These are phyloP conservation scores for Aspergillus ochraceoroseus DNA, from an alignment of 2,329 filamentous ascomycete genomes.

Conservation along the genomic window DNA sequence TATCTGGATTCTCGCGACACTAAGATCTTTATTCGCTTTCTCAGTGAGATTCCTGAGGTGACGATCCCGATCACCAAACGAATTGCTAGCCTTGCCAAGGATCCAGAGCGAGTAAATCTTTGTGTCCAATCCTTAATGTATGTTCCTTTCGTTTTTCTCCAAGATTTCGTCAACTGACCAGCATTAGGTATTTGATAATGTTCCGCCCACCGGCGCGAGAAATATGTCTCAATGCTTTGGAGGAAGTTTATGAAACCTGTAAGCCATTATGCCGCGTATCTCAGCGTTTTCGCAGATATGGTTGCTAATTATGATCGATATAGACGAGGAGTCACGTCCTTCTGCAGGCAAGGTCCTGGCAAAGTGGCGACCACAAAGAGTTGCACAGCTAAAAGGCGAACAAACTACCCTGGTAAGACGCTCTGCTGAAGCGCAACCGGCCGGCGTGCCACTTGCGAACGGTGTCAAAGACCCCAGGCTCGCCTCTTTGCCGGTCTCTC, in stretches of 20 bases:
- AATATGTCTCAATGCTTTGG: slow-evolving; percentile 54
- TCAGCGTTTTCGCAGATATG: too few species aligned
- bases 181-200: slow-evolving; percentile 50
- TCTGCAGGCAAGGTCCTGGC: slow-evolving; percentile 51
- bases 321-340: slow-evolving; percentile 46
- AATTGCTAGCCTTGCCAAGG: slow-evolving; percentile 60
- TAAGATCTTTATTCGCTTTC: slow-evolving; percentile 80
- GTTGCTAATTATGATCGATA: slow-evolving; percentile 4
- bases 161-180: not conserved
- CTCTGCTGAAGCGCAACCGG: slow-evolving; percentile 3
- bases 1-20: slow-evolving; percentile 83
- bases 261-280: too few species aligned
- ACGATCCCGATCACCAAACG: slow-evolving; percentile 66
- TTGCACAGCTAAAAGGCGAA: slow-evolving; percentile 18
- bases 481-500: slow-evolving; percentile 1
- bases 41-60: slow-evolving; percentile 84
- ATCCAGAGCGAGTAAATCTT: slow-evolving; percentile 59
- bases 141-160: slow-evolving; percentile 14
- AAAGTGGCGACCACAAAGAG: slow-evolving; percentile 52
- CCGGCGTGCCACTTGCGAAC: slow-evolving; percentile 3
- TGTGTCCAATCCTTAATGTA: slow-evolving; percentile 56
- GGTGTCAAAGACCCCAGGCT: slow-evolving; percentile 6
- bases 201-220: slow-evolving; percentile 57
- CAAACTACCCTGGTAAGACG: slow-evolving; percentile 15
- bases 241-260: slow-evolving; percentile 55